Percentiles rank a stretch among this genome's conserved stretches.
These are phyloP conservation scores for Plenodomus lindquistii DNA, from an alignment of 2,329 filamentous ascomycete species.

Conservation along the genomic window DNA sequence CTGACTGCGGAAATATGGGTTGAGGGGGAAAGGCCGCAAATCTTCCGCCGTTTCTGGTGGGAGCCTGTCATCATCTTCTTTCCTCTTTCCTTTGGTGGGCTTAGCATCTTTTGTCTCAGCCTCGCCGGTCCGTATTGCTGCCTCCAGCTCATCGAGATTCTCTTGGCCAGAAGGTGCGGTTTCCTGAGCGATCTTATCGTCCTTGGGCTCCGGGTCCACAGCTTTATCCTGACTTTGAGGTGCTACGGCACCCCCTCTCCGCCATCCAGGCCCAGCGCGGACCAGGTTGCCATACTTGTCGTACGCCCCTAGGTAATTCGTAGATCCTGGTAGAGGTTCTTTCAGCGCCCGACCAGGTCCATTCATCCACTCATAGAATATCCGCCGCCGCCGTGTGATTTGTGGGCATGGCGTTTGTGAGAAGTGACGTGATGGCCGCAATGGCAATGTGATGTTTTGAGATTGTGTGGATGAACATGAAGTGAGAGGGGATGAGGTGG, in stretches of 20 bases:
- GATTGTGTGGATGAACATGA: slow-evolving; percentile 25
- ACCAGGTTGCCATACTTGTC: slow-evolving; percentile 54
- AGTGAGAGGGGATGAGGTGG: slow-evolving; percentile 17
- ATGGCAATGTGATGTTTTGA: slow-evolving; percentile 27
- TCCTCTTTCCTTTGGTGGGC: slow-evolving; percentile 7
- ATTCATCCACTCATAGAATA: slow-evolving; percentile 64
- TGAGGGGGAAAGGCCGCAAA: slow-evolving; percentile 70
- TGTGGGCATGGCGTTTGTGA: slow-evolving; percentile 43
- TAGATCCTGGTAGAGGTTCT: slow-evolving; percentile 53
- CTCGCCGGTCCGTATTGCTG: slow-evolving; percentile 23
- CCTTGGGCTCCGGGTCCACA: slow-evolving; percentile 10
- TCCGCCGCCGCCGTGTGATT: slow-evolving; percentile 55
- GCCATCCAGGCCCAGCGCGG: slow-evolving; percentile 38
- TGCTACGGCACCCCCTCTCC: slow-evolving; percentile 20
- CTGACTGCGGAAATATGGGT: slow-evolving; percentile 70
- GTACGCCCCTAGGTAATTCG: slow-evolving; percentile 61
- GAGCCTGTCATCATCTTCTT: slow-evolving; percentile 27
- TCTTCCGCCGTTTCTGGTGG: slow-evolving; percentile 39
- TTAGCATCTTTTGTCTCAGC: slow-evolving; percentile 21
- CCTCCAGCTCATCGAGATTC: slow-evolving; percentile 32
- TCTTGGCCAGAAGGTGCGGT: slow-evolving; percentile 35
- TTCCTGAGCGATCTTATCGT: slow-evolving; percentile 25
- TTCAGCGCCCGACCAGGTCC: slow-evolving; percentile 56
- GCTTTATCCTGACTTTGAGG: slow-evolving; percentile 8
- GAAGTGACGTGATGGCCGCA: slow-evolving; percentile 36